Conservation (phyloP, 2,329 filamentous ascomycete species). For the Sclerotinia trifoliorum region DNA sequence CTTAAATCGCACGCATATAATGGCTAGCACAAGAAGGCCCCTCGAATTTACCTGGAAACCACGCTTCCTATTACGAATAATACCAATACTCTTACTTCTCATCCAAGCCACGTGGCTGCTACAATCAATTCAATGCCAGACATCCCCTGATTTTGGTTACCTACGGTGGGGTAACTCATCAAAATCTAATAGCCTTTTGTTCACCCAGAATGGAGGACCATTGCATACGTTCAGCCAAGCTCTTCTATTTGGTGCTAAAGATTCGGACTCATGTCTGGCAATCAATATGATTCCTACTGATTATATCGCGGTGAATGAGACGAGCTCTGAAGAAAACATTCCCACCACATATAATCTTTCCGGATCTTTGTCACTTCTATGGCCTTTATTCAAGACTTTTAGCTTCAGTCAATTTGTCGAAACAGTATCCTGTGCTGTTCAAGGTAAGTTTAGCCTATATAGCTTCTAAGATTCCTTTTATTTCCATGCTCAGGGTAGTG, state of each 20-base stretch:
- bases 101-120: conserved; percentile 69
- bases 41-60: conserved; percentile 73
- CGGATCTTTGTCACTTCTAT: conserved; percentile 75
- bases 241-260: conserved; percentile 70
- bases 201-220: conserved; percentile 65
- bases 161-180: conserved; percentile 68
- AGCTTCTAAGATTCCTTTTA: not conserved
- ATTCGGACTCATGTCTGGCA: conserved; percentile 71
- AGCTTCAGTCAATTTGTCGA: conserved; percentile 83
- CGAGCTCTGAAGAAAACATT: conserved; percentile 18
- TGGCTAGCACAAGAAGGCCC: conserved; percentile 81
- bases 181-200: conserved; percentile 66
- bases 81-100: conserved; percentile 68
- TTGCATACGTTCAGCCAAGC: conserved; percentile 70
- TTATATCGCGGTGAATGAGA: conserved; percentile 40
- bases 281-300: conserved; percentile 66
- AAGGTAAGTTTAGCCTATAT: conserved; percentile 51
- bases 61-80: conserved; percentile 66
- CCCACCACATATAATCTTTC: conserved; percentile 28
- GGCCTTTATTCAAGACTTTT: conserved; percentile 70
- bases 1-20: conserved; percentile 89
- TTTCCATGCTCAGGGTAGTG: conserved; percentile 1
- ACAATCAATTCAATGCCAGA: conserved; percentile 89
- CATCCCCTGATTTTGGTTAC: conserved; percentile 67
- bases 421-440: conserved; percentile 81